Conservation (phyloP, 345 rosid genomes). For the Boechera stricta region DNA sequence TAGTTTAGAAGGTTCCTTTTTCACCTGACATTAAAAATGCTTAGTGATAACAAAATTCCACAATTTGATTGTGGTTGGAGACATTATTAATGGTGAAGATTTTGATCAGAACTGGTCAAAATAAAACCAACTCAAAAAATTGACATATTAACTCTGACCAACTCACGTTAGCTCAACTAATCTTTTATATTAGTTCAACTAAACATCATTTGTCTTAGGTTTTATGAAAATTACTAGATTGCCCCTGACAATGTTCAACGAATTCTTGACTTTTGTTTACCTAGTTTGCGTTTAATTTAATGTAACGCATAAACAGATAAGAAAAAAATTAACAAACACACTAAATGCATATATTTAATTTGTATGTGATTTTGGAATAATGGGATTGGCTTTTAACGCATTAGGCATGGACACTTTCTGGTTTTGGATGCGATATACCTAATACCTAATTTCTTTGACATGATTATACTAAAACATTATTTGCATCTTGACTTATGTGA, state of each 20-base stretch:
- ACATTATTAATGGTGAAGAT: constrained; percentile 5
- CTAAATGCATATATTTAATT: constrained; percentile 5
- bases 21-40: constrained; percentile 34
- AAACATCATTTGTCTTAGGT: constrained; percentile 25
- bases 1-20: neutral
- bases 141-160: constrained; percentile 29
- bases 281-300: constrained; percentile 34
- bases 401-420: neutral
- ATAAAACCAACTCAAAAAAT: constrained; percentile 18
- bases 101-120: constrained; percentile 14
- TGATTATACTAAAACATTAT: constrained; percentile 12
- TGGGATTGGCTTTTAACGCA: constrained; percentile 25
- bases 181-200: constrained; percentile 24
- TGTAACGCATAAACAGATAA: constrained; percentile 21
- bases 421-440: constrained; percentile 35
- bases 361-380: neutral
- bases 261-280: constrained; percentile 33
- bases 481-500: constrained; percentile 35
- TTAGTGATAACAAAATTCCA: constrained; percentile 16
- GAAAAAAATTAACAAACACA: constrained; percentile 15
- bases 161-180: constrained; percentile 44
- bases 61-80: constrained; percentile 14
- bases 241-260: constrained; percentile 28
- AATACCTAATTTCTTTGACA: constrained; percentile 39
- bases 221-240: neutral